Evolutionary conservation across 441 rosid species (phyloP).

Genomic region (Mallotus japonicus): DNA sequence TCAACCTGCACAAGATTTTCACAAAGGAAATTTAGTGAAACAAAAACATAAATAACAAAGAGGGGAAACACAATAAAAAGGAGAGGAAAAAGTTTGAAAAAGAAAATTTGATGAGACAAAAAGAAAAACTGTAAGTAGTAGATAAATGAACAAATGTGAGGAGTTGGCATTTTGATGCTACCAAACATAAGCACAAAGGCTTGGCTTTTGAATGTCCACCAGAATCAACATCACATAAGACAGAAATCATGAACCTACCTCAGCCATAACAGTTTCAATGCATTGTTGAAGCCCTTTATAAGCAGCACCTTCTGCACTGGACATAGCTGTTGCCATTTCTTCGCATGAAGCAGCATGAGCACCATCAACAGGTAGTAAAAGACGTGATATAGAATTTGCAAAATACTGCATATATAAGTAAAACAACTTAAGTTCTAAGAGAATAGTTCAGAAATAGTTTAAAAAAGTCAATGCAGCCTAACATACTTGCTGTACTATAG

Average conservation of each 20-base stretch:
- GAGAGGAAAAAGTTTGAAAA: neutral
- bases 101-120: constrained; percentile 9
- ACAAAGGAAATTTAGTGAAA: neutral
- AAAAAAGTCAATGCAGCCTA: constrained; percentile 16
- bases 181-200: neutral
- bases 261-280: constrained; percentile 99
- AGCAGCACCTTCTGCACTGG: constrained; percentile 97
- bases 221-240: constrained; percentile 22
- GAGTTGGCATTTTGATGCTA: constrained; percentile 9
- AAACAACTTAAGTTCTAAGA: constrained; percentile 17
- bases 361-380: constrained; percentile 96
- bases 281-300: constrained; percentile 98
- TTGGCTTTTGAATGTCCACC: constrained; percentile 14
- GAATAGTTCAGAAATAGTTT: constrained; percentile 13
- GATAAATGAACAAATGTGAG: constrained; percentile 16
- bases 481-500: constrained; percentile 95
- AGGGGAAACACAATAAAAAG: too few species aligned
- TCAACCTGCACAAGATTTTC: constrained; percentile 59
- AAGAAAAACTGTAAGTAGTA: neutral
- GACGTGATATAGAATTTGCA: constrained; percentile 95
- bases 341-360: constrained; percentile 98
- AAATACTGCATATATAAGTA: constrained; percentile 61
- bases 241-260: constrained; percentile 52
- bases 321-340: constrained; percentile 98
- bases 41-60: neutral